phyloP scores from a whole-genome alignment of 352 stramenopile species.

The Pythium grandisporangium region DNA sequence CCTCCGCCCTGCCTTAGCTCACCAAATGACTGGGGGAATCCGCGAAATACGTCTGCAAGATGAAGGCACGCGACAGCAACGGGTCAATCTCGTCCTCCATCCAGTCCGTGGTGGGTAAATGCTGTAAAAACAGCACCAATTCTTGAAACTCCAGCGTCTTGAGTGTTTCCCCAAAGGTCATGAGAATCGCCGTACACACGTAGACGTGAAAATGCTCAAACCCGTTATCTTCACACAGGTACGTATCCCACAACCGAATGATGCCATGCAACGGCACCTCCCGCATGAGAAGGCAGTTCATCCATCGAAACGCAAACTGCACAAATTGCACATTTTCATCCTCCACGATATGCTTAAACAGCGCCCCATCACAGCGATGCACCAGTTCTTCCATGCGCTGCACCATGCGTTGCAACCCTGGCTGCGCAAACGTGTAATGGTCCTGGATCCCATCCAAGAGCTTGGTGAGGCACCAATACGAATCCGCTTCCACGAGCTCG shows the following conservation, averaged over 20 bases:
- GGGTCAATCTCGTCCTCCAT: slow-evolving; percentile 96
- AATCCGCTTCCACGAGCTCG: slow-evolving; percentile 93
- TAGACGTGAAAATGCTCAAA: slow-evolving; percentile 99
- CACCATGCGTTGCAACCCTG: slow-evolving; percentile 98
- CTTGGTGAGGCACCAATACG: slow-evolving; percentile 99
- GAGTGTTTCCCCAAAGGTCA: slow-evolving; percentile 94
- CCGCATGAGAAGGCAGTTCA: slow-evolving; percentile 99
- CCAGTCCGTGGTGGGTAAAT: slow-evolving; percentile 96
- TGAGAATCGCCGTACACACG: slow-evolving; percentile 97
- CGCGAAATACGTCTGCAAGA: slow-evolving; percentile 89
- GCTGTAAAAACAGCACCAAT: slow-evolving; percentile 94
- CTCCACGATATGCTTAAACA: slow-evolving; percentile 93
- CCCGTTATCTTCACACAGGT: slow-evolving; percentile 96
- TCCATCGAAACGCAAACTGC: slow-evolving; percentile 99
- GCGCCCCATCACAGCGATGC: slow-evolving; percentile 91
- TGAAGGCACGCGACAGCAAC: slow-evolving; percentile 96
- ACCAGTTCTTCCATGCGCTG: slow-evolving; percentile 96
- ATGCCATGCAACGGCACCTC: slow-evolving; percentile 94
- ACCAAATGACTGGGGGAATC: slow-evolving; percentile 71
- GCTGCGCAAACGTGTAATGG: slow-evolving; percentile 98
- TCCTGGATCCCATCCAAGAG: slow-evolving; percentile 98
- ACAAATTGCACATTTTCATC: slow-evolving; percentile 95
- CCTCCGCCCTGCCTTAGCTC: no score
- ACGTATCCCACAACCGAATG: slow-evolving; percentile 98
- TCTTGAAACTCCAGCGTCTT: slow-evolving; percentile 97